A percentile compares a stretch with the other conserved stretches of the same genome.
Conservation (phyloP, 768 basidiomycete species). For the Pisolithus orientalis region DNA sequence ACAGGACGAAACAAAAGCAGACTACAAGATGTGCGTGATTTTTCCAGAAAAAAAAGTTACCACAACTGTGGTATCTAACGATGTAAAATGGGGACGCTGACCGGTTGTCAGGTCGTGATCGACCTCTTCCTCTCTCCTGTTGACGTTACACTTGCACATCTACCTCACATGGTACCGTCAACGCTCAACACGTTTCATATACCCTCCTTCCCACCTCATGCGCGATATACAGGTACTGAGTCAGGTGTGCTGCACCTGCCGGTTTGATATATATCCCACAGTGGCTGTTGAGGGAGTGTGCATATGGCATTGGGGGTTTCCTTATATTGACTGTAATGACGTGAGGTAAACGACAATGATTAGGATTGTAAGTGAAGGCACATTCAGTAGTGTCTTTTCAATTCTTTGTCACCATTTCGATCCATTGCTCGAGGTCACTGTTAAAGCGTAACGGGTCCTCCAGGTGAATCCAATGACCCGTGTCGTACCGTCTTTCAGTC, state of each 20-base stretch:
- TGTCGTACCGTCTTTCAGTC: slow-evolving; percentile 28
- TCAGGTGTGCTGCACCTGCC: slow-evolving; percentile 1
- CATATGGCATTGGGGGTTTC: not conserved
- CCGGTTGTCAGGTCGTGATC: slow-evolving; percentile 70
- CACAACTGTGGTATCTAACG: slow-evolving; percentile 5
- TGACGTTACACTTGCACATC: slow-evolving; percentile 4
- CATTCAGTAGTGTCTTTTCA: too few species aligned
- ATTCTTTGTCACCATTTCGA: slow-evolving; percentile 1
- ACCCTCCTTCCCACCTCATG: not conserved
- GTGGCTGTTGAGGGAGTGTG: not conserved
- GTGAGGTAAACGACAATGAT: too few species aligned
- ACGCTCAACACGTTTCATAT: not conserved
- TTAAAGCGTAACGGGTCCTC: slow-evolving; percentile 31
- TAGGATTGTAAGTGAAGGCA: too few species aligned
- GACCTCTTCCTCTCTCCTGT: slow-evolving; percentile 1
- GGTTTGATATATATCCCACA: not conserved
- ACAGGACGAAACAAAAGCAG: slow-evolving; percentile 31
- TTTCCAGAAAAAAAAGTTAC: slow-evolving; percentile 12
- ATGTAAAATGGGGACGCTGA: slow-evolving; percentile 43
- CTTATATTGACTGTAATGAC: not conserved
- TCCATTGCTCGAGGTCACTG: slow-evolving; percentile 30
- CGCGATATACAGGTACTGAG: slow-evolving; percentile 23
- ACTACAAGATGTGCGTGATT: slow-evolving; percentile 83
- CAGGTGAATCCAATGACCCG: slow-evolving; percentile 34
- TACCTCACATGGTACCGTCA: slow-evolving; percentile 5